These are phyloP conservation scores for Nicotiana sylvestris DNA, from an alignment of 257 asterid species.

Conservation along the genomic window DNA sequence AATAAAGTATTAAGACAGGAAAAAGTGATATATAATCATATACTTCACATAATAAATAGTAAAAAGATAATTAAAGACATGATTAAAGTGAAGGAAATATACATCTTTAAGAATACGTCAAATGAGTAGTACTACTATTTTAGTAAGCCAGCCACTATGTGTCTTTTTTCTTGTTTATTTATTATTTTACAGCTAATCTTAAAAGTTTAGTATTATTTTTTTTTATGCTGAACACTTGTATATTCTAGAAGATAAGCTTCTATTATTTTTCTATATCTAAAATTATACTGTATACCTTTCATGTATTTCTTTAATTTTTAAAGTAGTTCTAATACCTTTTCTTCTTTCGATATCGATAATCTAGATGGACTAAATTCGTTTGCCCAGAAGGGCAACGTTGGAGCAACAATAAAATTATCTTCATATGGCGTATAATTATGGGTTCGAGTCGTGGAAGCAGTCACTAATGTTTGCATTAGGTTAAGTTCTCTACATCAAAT, in stretches of 20 bases:
- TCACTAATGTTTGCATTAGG: no score
- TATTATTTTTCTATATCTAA: neutral
- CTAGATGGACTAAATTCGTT: neutral
- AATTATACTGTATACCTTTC: neutral
- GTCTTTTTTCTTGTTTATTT: neutral
- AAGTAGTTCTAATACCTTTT: neutral
- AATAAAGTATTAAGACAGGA: neutral
- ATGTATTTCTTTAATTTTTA: neutral
- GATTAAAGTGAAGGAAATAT: neutral
- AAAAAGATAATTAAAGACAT: neutral
- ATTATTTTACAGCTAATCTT: neutral
- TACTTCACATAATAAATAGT: neutral
- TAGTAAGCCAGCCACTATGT: neutral
- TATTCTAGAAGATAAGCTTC: neutral
- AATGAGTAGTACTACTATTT: neutral
- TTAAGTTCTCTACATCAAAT: no score
- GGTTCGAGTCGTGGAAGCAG: no score
- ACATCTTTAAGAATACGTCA: slow-evolving; percentile 10
- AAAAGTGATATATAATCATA: neutral
- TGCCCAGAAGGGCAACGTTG: no score
- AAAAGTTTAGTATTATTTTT: neutral
- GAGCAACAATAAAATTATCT: no score
- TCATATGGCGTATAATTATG: no score
- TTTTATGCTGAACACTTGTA: neutral
- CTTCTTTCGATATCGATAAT: neutral